These are phyloP conservation scores for Crucibulum laeve DNA, from an alignment of 768 basidiomycete species.

Conservation along the genomic window DNA sequence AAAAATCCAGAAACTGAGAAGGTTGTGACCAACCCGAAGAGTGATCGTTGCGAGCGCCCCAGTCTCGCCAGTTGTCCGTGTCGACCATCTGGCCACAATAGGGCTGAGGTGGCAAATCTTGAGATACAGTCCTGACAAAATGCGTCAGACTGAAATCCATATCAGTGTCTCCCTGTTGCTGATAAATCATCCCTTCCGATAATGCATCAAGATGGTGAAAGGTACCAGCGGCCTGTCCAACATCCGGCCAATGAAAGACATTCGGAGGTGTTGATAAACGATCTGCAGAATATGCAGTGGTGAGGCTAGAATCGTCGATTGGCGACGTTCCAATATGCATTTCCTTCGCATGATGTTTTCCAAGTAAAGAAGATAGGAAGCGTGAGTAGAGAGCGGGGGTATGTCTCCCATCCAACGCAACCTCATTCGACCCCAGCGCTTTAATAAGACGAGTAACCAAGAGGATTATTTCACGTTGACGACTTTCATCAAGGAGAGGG, in stretches of 20 bases:
- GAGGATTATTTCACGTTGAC: constrained; percentile 35
- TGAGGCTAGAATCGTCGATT: constrained; percentile 3
- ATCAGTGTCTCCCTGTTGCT: constrained; percentile 21
- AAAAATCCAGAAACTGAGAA: background rate
- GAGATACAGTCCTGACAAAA: constrained; percentile 35
- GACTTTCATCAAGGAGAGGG: constrained; percentile 32
- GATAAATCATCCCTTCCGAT: constrained; percentile 12
- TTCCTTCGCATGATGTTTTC: constrained; percentile 22
- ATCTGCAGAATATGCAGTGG: constrained; percentile 8
- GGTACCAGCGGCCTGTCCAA: constrained; percentile 14
- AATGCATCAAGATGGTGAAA: constrained; percentile 6
- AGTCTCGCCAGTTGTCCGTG: background rate
- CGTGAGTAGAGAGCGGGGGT: constrained; percentile 55
- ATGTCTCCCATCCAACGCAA: constrained; percentile 52
- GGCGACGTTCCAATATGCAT: background rate
- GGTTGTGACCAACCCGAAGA: background rate
- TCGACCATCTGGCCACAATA: background rate
- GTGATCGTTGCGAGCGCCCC: background rate
- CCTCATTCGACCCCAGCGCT: constrained; percentile 42
- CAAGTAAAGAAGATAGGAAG: constrained; percentile 47
- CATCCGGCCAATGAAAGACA: constrained; percentile 41
- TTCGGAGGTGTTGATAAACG: constrained; percentile 23
- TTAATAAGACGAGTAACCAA: constrained; percentile 39
- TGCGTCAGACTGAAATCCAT: constrained; percentile 47
- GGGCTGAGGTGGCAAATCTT: constrained; percentile 12